Evolutionary conservation across 2,329 filamentous ascomycete species (phyloP).

Genomic region (Lecanicillium sp.): DNA sequence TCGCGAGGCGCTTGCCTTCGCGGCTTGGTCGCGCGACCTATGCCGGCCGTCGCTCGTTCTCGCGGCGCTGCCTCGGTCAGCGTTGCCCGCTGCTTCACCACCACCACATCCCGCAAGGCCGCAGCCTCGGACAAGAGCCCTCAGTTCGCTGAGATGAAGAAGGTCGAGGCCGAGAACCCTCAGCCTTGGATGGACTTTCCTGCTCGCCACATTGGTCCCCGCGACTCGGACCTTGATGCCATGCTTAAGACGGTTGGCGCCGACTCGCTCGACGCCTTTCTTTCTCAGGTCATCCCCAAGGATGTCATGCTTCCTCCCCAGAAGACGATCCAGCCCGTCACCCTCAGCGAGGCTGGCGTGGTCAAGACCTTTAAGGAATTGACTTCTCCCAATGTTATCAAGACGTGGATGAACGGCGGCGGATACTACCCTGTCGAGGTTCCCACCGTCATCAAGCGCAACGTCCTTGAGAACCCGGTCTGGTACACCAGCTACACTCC

Average conservation of each 20-base stretch:
- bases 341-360: slow-evolving; percentile 36
- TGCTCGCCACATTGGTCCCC: slow-evolving; percentile 80
- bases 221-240: slow-evolving; percentile 55
- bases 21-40: slow-evolving; percentile 11
- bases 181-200: slow-evolving; percentile 44
- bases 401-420: slow-evolving; percentile 69
- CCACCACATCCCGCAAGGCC: slow-evolving; percentile 9
- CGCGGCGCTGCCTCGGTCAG: slow-evolving; percentile 7
- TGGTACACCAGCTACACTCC: slow-evolving; percentile 99
- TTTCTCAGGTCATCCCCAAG: slow-evolving; percentile 72
- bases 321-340: slow-evolving; percentile 34
- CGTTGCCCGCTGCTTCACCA: slow-evolving; percentile 10
- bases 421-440: slow-evolving; percentile 86
- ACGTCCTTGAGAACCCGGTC: slow-evolving; percentile 83
- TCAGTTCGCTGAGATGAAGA: slow-evolving; percentile 16
- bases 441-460: slow-evolving; percentile 85
- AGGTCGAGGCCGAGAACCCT: slow-evolving; percentile 12
- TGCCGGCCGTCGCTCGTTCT: slow-evolving; percentile 10
- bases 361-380: slow-evolving; percentile 21
- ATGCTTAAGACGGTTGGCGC: slow-evolving; percentile 76
- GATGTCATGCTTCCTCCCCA: slow-evolving; percentile 51
- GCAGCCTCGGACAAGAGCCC: slow-evolving; percentile 13
- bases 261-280: slow-evolving; percentile 69
- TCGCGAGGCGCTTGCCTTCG: slow-evolving; percentile 14
- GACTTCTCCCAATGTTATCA: slow-evolving; percentile 27